Percentiles rank a stretch among this genome's conserved stretches.
These are phyloP conservation scores for Tillandsia fasciculata DNA, from an alignment of 176 grass and related monocot species.

Conservation along the genomic window DNA sequence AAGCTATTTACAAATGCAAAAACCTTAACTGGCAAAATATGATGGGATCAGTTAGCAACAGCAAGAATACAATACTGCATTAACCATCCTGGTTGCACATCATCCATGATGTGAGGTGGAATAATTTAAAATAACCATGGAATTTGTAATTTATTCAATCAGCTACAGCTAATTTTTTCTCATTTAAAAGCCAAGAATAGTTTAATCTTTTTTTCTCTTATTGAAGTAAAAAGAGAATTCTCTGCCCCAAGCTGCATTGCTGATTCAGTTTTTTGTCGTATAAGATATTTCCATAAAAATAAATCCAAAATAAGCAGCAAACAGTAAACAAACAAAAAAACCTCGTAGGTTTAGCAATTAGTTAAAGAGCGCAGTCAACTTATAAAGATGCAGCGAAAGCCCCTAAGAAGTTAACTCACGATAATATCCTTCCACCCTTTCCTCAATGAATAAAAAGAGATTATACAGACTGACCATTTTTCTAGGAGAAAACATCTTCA, in stretches of 20 bases:
- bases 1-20: no score
- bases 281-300: neutral
- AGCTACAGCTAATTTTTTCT: no score
- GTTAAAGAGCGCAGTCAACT: neutral
- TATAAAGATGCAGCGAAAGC: neutral
- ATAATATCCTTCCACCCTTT: neutral
- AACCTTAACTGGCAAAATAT: no score
- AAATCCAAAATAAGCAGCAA: neutral
- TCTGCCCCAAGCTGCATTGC: neutral
- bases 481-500: slow-evolving; percentile 20
- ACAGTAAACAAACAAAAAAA: neutral
- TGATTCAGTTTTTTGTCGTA: neutral
- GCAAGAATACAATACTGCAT: no score
- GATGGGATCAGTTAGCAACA: no score
- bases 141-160: no score
- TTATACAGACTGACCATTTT: neutral
- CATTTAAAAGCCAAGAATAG: neutral
- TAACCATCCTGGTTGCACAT: no score
- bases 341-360: neutral
- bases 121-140: no score
- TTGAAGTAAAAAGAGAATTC: neutral
- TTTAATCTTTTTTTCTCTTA: neutral
- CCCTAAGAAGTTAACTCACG: neutral
- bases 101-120: no score
- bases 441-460: neutral